These are phyloP conservation scores for Chlamydomonas asymmetrica DNA, from an alignment of 139 green algal genomes.

Conservation along the genomic window DNA sequence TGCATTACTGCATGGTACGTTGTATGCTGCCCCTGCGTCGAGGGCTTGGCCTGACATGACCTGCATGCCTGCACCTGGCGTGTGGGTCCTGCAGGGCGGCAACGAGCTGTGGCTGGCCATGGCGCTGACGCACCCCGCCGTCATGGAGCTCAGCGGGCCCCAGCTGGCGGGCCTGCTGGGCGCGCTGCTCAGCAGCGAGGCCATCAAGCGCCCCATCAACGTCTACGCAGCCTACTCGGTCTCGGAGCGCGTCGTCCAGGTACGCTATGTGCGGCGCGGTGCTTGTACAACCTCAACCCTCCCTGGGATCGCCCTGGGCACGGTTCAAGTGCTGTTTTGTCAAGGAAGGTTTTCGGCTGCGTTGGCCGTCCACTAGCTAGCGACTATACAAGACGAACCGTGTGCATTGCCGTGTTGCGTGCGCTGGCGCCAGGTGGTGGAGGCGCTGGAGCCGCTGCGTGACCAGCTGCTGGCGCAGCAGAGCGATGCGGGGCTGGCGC, in stretches of 20 bases:
- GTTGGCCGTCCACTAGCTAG: no score
- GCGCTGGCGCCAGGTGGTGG: constrained; percentile 23
- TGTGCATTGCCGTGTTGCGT: no score
- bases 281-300: not conserved
- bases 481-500: constrained; percentile 37
- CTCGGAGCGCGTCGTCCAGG: not conserved
- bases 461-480: constrained; percentile 61
- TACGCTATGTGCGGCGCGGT: not conserved
- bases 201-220: constrained; percentile 24
- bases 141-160: constrained; percentile 52
- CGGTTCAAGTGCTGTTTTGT: no score
- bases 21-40: no score
- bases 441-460: constrained; percentile 61
- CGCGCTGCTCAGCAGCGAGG: constrained; percentile 61
- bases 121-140: constrained; percentile 62
- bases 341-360: no score
- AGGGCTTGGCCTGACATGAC: no score
- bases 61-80: no score
- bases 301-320: no score
- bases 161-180: constrained; percentile 67
- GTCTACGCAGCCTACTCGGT: constrained; percentile 55
- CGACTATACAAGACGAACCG: no score
- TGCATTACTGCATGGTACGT: not conserved
- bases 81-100: constrained; percentile 50
- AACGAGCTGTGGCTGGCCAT: constrained; percentile 92